These are phyloP conservation scores for Metschnikowia kofuensis DNA, from an alignment of 805 yeast species.

Conservation along the genomic window DNA sequence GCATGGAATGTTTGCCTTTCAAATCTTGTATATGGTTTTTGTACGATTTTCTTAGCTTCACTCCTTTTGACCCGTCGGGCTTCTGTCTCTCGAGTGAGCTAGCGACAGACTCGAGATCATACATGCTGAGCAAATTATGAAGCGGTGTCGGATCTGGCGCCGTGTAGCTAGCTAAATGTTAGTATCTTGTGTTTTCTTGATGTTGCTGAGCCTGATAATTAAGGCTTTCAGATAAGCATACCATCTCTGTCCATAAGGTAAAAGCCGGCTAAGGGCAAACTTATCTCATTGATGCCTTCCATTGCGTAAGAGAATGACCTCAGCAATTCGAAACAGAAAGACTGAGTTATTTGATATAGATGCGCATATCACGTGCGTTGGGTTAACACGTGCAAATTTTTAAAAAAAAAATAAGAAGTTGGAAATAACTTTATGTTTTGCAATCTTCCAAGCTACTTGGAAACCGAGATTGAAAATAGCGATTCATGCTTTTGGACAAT, in stretches of 20 bases:
- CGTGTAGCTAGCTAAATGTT: conserved; percentile 29
- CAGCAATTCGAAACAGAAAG: neutral
- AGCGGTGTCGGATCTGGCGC: conserved; percentile 66
- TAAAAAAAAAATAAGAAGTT: too few relatives aligned
- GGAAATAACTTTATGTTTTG: too few relatives aligned
- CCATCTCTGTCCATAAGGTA: conserved; percentile 22
- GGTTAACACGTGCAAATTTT: too few relatives aligned
- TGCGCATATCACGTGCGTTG: too few relatives aligned
- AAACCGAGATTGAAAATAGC: too few relatives aligned
- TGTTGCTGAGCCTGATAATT: neutral
- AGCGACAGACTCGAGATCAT: conserved; percentile 66
- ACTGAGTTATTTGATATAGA: neutral
- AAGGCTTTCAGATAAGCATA: conserved; percentile 9
- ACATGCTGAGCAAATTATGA: conserved; percentile 66
- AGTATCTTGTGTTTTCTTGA: conserved; percentile 1
- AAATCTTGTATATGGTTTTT: conserved; percentile 87
- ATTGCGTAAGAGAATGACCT: neutral
- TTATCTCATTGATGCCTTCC: conserved; percentile 8
- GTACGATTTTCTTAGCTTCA: conserved; percentile 89
- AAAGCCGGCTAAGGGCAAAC: conserved; percentile 15
- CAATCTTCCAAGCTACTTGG: too few relatives aligned
- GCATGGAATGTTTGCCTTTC: conserved; percentile 73
- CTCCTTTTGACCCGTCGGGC: conserved; percentile 87
- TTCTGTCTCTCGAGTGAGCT: conserved; percentile 81
- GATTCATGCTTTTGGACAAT: too few relatives aligned